Conservation (phyloP, 495 filamentous ascomycete species). For the Penicillium soppii region DNA sequence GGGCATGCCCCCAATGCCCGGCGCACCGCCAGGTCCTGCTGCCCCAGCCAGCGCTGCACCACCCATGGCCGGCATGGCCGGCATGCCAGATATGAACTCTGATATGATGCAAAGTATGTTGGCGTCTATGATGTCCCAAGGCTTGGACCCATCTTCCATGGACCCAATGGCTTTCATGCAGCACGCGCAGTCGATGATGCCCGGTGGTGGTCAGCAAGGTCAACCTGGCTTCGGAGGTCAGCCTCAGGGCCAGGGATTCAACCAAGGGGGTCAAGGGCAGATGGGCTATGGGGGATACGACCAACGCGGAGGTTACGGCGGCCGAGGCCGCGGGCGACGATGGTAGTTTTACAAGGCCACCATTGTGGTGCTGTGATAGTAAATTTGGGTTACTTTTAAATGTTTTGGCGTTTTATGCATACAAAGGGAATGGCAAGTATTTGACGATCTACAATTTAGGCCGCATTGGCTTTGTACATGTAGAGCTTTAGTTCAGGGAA, state of each 20-base stretch:
- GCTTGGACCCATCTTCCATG: conserved; percentile 82
- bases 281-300: conserved; percentile 54
- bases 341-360: conserved; percentile 32
- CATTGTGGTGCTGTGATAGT: background rate
- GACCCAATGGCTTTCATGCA: conserved; percentile 60
- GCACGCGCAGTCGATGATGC: conserved; percentile 53
- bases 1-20: conserved; percentile 71
- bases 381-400: conserved; percentile 1
- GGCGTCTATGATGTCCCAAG: conserved; percentile 74
- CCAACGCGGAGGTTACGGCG: conserved; percentile 46
- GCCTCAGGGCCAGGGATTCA: conserved; percentile 35
- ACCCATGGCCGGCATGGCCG: conserved; percentile 64
- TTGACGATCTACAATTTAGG: background rate
- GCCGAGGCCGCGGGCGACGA: conserved; percentile 46
- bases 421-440: conserved; percentile 10
- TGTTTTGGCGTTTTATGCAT: conserved; percentile 27
- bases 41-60: conserved; percentile 38
- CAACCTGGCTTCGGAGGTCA: conserved; percentile 39
- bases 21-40: conserved; percentile 45
- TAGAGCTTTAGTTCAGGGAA: conserved; percentile 13
- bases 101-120: conserved; percentile 82
- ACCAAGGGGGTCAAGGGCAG: conserved; percentile 46
- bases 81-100: conserved; percentile 69
- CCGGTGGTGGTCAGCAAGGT: conserved; percentile 39
- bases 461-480: background rate